A percentile compares a stretch with the other conserved stretches of the same genome.
These are phyloP conservation scores for Pyricularia sp. DNA, from an alignment of 2,329 filamentous ascomycete genomes.

Conservation along the genomic window DNA sequence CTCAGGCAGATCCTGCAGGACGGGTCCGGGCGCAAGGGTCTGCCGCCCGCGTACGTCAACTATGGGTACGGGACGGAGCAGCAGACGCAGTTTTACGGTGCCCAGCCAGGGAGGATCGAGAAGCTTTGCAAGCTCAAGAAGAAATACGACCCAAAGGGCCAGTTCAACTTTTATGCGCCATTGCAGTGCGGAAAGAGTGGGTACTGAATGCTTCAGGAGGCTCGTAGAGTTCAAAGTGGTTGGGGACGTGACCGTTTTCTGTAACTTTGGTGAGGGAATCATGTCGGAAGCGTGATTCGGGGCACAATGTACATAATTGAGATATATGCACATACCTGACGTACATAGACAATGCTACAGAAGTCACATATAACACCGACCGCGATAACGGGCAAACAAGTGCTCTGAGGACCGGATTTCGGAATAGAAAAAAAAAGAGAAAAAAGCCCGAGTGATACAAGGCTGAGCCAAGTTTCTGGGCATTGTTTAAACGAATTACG, in stretches of 20 bases:
- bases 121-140: conserved; percentile 34
- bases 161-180: conserved; percentile 35
- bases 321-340: too few species aligned
- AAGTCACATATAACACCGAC: too few species aligned
- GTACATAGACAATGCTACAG: too few species aligned
- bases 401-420: too few species aligned
- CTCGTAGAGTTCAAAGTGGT: too few species aligned
- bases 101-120: conserved; percentile 32
- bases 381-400: too few species aligned
- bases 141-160: conserved; percentile 35
- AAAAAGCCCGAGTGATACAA: neutral
- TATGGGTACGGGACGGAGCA: conserved; percentile 40
- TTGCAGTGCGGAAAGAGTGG: neutral
- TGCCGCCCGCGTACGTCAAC: conserved; percentile 36
- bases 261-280: too few species aligned
- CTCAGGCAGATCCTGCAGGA: conserved; percentile 26
- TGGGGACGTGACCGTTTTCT: too few species aligned
- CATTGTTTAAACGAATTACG: neutral
- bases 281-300: too few species aligned
- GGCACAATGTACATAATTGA: too few species aligned
- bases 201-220: neutral
- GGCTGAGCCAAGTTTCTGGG: neutral
- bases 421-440: neutral
- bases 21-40: conserved; percentile 20
- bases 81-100: conserved; percentile 32